Evolutionary conservation across 208 protist species (phyloP).

Genomic region (Spongospora subterranea): DNA sequence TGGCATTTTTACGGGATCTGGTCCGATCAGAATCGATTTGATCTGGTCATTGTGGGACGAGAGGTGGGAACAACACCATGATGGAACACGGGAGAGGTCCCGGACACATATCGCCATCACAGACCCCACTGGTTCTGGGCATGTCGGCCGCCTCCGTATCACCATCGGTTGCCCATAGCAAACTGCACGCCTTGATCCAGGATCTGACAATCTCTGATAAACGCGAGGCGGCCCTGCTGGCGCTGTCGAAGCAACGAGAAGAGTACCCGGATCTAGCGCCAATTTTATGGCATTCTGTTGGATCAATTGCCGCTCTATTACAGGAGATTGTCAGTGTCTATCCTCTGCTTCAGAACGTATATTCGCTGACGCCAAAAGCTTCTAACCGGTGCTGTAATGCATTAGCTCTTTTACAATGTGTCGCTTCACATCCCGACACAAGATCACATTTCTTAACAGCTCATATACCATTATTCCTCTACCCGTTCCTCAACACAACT

Average conservation of each 20-base stretch:
- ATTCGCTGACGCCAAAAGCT: constrained; percentile 71
- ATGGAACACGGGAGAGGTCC: background rate
- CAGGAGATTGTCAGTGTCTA: constrained; percentile 96
- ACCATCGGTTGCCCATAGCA: constrained; percentile 24
- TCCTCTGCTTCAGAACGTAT: constrained; percentile 83
- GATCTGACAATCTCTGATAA: constrained; percentile 75
- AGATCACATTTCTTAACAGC: constrained; percentile 83
- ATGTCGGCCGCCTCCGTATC: background rate
- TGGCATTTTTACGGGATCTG: too few species aligned
- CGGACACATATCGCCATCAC: background rate
- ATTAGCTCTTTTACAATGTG: constrained; percentile 96
- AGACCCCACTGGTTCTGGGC: constrained; percentile 19
- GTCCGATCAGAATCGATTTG: too few species aligned
- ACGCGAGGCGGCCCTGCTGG: constrained; percentile 88
- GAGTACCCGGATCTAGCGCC: constrained; percentile 89
- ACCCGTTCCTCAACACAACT: constrained; percentile 97
- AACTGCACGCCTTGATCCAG: constrained; percentile 68
- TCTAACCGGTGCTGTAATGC: constrained; percentile 90
- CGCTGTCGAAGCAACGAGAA: constrained; percentile 92
- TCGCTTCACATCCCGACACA: constrained; percentile 94
- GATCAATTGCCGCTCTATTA: constrained; percentile 95
- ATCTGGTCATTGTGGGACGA: too few species aligned
- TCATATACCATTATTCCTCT: constrained; percentile 98
- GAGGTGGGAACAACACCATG: background rate
- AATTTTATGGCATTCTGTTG: constrained; percentile 96